A percentile compares a stretch with the other conserved stretches of the same genome.
phyloP scores from a whole-genome alignment of 2,329 filamentous ascomycete species.

The Phaeosphaeriaceae sp. region DNA sequence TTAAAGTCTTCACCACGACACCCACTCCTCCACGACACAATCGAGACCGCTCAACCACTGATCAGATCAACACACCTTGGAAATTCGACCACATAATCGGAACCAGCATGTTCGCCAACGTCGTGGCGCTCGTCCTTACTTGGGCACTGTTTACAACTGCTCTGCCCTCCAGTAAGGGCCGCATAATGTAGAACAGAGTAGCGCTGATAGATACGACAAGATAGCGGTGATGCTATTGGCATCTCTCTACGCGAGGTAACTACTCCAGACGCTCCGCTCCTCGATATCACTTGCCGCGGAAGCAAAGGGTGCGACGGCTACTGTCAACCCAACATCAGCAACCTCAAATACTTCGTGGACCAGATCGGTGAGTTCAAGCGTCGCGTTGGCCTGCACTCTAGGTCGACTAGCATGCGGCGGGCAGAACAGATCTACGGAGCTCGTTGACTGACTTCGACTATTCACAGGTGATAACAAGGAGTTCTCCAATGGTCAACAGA shows the following conservation, averaged over 20 bases:
- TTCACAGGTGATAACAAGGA: background rate
- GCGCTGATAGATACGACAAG: background rate
- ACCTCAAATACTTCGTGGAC: background rate
- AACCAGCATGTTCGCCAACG: background rate
- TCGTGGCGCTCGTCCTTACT: background rate
- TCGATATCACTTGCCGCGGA: background rate
- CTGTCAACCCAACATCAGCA: background rate
- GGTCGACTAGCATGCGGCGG: background rate
- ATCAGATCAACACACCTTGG: background rate
- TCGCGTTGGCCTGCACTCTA: background rate
- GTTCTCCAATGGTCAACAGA: background rate
- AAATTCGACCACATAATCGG: background rate
- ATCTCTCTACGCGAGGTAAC: background rate
- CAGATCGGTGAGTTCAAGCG: background rate
- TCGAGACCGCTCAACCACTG: background rate
- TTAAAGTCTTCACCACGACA: too few species aligned
- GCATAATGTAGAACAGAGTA: background rate
- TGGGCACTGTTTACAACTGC: background rate
- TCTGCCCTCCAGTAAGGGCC: slow-evolving; percentile 1
- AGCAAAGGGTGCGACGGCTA: background rate
- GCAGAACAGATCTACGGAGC: background rate
- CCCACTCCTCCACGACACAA: too few species aligned
- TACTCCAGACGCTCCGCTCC: background rate
- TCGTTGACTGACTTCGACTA: background rate
- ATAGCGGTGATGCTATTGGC: background rate